A percentile compares a stretch with the other conserved stretches of the same genome.
These are phyloP conservation scores for Exophiala phaeomuriformis DNA, from an alignment of 2,329 filamentous ascomycete genomes.

Conservation along the genomic window DNA sequence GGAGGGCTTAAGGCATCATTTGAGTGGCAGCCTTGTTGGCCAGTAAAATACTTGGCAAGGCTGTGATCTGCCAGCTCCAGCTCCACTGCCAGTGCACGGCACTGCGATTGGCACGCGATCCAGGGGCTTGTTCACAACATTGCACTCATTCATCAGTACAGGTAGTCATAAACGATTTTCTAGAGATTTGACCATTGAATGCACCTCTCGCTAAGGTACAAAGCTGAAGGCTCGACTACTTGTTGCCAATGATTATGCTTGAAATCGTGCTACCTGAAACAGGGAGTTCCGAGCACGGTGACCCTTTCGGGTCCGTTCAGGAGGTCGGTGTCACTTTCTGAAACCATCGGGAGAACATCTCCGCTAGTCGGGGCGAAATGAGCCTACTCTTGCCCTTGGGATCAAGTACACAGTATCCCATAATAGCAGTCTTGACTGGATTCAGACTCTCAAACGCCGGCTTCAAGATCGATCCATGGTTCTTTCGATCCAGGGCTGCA, in stretches of 20 bases:
- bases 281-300: not conserved
- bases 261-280: not conserved
- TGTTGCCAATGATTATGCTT: too few species aligned
- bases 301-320: not conserved
- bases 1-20: not conserved
- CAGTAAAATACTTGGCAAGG: not conserved
- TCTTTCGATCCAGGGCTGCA: not conserved
- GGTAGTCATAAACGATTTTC: too few species aligned
- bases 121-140: too few species aligned
- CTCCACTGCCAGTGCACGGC: too few species aligned
- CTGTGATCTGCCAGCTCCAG: not conserved
- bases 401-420: not conserved
- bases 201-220: too few species aligned
- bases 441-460: not conserved
- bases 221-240: too few species aligned
- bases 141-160: too few species aligned
- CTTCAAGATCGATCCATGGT: not conserved
- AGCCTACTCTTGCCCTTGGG: conserved; percentile 3
- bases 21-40: not conserved
- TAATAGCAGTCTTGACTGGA: not conserved
- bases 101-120: too few species aligned
- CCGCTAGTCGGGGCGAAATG: not conserved
- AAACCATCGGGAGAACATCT: not conserved
- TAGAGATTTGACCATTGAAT: too few species aligned
- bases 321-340: not conserved